Conservation (phyloP, 228 moss, liverwort and hornwort species). For the Sphagnum fallax region DNA sequence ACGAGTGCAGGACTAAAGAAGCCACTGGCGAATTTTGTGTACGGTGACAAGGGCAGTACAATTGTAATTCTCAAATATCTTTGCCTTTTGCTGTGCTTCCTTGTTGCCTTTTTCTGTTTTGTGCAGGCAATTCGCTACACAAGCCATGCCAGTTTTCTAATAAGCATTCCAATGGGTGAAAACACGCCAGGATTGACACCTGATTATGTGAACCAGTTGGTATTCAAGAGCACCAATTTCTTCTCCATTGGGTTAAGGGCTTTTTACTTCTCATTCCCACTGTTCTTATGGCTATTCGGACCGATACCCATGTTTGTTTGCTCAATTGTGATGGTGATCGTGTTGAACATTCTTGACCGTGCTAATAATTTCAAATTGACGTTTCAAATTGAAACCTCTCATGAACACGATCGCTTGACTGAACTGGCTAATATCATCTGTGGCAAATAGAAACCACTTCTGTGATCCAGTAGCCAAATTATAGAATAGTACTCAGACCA, state of each 20-base stretch:
- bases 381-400: conserved; percentile 10
- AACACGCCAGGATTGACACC: conserved; percentile 58
- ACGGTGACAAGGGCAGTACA: conserved; percentile 34
- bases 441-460: conserved; percentile 4
- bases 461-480: no score
- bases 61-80: conserved; percentile 58
- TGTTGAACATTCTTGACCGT: conserved; percentile 47
- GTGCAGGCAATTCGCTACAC: conserved; percentile 76
- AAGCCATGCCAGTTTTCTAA: conserved; percentile 76
- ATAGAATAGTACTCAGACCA: no score
- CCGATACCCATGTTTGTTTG: conserved; percentile 71
- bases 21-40: conserved; percentile 23
- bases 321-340: conserved; percentile 29
- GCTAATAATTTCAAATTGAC: conserved; percentile 40
- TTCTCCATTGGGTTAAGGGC: conserved; percentile 69
- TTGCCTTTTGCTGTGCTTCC: conserved; percentile 62
- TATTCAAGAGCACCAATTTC: conserved; percentile 54
- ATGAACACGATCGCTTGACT: neutral
- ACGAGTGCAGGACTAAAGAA: conserved; percentile 14
- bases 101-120: conserved; percentile 50
- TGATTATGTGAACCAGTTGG: conserved; percentile 63
- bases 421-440: conserved; percentile 9
- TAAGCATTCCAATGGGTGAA: conserved; percentile 62
- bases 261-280: conserved; percentile 72
- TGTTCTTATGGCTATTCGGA: conserved; percentile 79